These are phyloP conservation scores for Ustilago esculenta DNA, from an alignment of 1,284 basidiomycete genomes.

Conservation along the genomic window DNA sequence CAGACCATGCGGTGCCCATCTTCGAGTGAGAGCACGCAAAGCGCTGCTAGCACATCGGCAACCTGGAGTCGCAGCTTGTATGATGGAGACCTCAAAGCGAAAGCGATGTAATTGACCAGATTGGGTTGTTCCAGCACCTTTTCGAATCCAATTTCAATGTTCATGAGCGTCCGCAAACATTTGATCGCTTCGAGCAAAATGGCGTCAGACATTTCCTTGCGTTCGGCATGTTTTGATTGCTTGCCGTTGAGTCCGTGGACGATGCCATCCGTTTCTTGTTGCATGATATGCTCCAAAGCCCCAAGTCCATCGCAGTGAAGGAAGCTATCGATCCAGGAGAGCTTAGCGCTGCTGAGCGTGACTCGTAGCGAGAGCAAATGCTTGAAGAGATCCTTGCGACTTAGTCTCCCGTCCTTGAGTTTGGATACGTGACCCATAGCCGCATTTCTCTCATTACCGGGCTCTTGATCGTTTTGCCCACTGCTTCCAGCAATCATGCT, in stretches of 20 bases:
- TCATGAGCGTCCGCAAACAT: conserved; percentile 82
- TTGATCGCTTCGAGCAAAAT: conserved; percentile 71
- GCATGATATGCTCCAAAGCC: conserved; percentile 62
- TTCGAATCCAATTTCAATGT: conserved; percentile 83
- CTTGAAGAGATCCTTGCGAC: conserved; percentile 70
- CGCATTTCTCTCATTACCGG: conserved; percentile 20
- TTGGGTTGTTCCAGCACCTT: conserved; percentile 75
- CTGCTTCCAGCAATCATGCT: conserved; percentile 12
- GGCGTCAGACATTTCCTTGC: conserved; percentile 56
- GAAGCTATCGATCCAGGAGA: conserved; percentile 83
- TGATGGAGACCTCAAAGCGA: conserved; percentile 74
- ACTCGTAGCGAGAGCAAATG: conserved; percentile 85
- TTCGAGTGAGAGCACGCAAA: conserved; percentile 78
- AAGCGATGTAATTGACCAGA: conserved; percentile 78
- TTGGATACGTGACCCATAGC: conserved; percentile 26
- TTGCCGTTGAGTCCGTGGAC: conserved; percentile 14
- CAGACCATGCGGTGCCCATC: conserved; percentile 81
- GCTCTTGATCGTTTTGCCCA: conserved; percentile 5
- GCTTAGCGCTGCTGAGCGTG: conserved; percentile 81
- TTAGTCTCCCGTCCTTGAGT: conserved; percentile 36
- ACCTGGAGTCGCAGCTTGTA: conserved; percentile 78
- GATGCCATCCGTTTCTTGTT: conserved; percentile 41
- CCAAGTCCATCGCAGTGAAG: conserved; percentile 76
- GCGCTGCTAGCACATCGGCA: conserved; percentile 82
- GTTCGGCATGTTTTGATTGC: conserved; percentile 27